phyloP scores from a whole-genome alignment of 2,329 filamentous ascomycete genomes.

The Fusarium begoniae region DNA sequence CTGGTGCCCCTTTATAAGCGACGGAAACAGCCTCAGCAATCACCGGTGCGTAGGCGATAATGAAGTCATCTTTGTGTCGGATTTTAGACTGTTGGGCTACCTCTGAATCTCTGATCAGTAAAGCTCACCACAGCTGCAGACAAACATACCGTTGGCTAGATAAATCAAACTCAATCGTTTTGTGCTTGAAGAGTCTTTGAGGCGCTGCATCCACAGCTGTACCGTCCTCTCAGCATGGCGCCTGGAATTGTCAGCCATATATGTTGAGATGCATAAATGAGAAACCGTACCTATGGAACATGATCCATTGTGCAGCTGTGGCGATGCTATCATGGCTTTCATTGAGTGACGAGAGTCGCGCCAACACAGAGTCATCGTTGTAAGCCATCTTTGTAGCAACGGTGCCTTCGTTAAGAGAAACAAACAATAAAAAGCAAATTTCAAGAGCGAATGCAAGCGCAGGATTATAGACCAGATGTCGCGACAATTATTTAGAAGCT shows the following conservation, averaged over 20 bases:
- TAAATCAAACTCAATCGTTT: slow-evolving; percentile 94
- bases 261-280: neutral
- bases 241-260: slow-evolving; percentile 56
- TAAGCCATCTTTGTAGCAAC: slow-evolving; percentile 75
- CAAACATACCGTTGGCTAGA: slow-evolving; percentile 83
- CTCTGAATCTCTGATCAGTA: slow-evolving; percentile 63
- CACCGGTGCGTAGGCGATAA: slow-evolving; percentile 88
- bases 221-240: slow-evolving; percentile 92
- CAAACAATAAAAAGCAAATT: neutral
- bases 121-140: neutral
- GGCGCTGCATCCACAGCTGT: slow-evolving; percentile 87
- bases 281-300: slow-evolving; percentile 87
- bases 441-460: neutral
- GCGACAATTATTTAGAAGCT: slow-evolving; percentile 35
- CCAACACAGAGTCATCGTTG: slow-evolving; percentile 92
- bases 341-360: slow-evolving; percentile 93
- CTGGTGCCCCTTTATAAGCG: slow-evolving; percentile 90
- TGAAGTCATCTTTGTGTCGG: slow-evolving; percentile 90
- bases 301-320: slow-evolving; percentile 97
- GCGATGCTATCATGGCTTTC: slow-evolving; percentile 98
- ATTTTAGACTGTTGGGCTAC: slow-evolving; percentile 96
- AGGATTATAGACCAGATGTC: slow-evolving; percentile 6
- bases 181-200: slow-evolving; percentile 86
- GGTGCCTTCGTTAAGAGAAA: neutral
- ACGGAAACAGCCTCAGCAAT: slow-evolving; percentile 88